Percentiles rank a stretch among this genome's conserved stretches.
These are phyloP conservation scores for Axilococcus clingmanii DNA, from an alignment of 139 green algal species.

Conservation along the genomic window DNA sequence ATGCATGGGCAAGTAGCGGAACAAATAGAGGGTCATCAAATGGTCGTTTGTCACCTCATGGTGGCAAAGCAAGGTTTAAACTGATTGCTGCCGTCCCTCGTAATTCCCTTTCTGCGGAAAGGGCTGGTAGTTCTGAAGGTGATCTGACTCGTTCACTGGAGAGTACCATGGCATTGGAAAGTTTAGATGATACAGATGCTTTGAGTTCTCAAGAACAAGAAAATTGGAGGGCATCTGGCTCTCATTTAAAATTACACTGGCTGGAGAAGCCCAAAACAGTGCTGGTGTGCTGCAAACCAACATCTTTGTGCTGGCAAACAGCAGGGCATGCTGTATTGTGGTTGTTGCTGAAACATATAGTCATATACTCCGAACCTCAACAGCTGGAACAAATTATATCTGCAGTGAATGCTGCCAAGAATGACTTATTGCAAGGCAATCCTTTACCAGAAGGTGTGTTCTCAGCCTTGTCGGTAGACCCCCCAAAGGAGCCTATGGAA, in stretches of 20 bases:
- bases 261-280: conserved; percentile 31
- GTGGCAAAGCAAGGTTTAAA: conserved; percentile 41
- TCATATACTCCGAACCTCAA: conserved; percentile 38
- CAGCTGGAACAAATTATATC: conserved; percentile 9
- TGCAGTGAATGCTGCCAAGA: too few species aligned
- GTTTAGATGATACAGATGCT: conserved; percentile 2
- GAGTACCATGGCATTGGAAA: conserved; percentile 5
- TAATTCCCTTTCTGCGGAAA: too few species aligned
- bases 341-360: conserved; percentile 28
- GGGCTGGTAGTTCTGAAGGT: too few species aligned
- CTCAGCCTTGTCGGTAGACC: too few species aligned
- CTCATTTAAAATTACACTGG: conserved; percentile 50
- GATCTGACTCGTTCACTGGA: background rate
- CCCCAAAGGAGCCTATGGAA: background rate
- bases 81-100: conserved; percentile 45
- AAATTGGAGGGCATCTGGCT: conserved; percentile 19
- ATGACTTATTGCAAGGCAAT: too few species aligned
- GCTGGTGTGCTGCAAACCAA: conserved; percentile 40
- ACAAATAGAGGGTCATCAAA: background rate
- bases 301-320: conserved; percentile 12
- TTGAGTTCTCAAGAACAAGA: conserved; percentile 14
- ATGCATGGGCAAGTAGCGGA: conserved; percentile 34
- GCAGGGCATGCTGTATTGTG: conserved; percentile 26
- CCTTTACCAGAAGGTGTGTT: too few species aligned
- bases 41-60: background rate